Evolutionary conservation across 306 rosid genomes (phyloP).

Genomic region (Psophocarpus tetragonolobus): DNA sequence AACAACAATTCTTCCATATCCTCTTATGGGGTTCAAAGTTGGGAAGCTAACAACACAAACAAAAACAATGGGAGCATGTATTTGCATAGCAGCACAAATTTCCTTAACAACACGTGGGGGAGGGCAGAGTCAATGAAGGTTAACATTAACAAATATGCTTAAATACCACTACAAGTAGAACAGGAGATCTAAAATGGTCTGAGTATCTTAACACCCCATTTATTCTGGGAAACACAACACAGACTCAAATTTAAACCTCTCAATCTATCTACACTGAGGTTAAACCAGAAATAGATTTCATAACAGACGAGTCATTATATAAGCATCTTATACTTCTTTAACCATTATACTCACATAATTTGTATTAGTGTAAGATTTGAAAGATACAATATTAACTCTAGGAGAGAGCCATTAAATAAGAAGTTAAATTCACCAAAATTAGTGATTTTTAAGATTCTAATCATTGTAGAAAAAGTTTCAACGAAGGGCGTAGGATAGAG

Average conservation of each 20-base stretch:
- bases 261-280: constrained; percentile 56
- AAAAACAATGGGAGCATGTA: constrained; percentile 41
- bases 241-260: constrained; percentile 50
- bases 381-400: too few relatives aligned
- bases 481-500: too few relatives aligned
- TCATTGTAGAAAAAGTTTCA: too few relatives aligned
- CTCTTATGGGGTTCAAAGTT: constrained; percentile 51
- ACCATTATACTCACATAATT: too few relatives aligned
- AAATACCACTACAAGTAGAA: constrained; percentile 37
- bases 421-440: too few relatives aligned
- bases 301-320: constrained; percentile 42
- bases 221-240: constrained; percentile 47
- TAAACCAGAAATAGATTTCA: constrained; percentile 64
- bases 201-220: constrained; percentile 67
- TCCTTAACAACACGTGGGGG: constrained; percentile 52
- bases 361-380: too few relatives aligned
- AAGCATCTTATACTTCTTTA: too few relatives aligned
- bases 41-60: constrained; percentile 53
- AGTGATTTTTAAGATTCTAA: too few relatives aligned
- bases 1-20: constrained; percentile 42
- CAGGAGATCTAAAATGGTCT: constrained; percentile 83
- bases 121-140: constrained; percentile 44
- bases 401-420: too few relatives aligned
- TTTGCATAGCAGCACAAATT: constrained; percentile 41
- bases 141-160: constrained; percentile 29